Evolutionary conservation across 805 yeast species (phyloP), one percentile per base, ranked within the genome.

Genomic region (Ascoidea asiatica): DNA sequence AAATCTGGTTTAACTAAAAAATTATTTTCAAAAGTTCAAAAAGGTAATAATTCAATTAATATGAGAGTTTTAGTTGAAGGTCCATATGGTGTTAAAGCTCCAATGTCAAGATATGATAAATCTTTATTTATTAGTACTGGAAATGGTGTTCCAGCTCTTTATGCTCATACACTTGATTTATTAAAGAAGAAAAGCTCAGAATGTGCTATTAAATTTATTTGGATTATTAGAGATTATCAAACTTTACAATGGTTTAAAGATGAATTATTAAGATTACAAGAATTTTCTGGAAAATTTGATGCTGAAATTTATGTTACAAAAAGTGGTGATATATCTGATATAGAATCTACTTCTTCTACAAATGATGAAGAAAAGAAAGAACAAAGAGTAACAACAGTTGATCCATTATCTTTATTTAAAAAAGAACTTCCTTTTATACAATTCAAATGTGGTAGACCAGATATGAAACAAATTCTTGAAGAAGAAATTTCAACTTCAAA

Each of bases 181-280:
- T 46, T 53, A 15, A 46, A 52, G 13, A 47, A 51, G 13, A 46
- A 39, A 19, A 21, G 42, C 11, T 37, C 44, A 3, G 51, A 50
- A 41, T 39, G 49, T 39, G 50, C 46, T 22, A 57, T 67, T 22
- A 69, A 72, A 44, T 65, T 83, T 41, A 60, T 72, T 35, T 86
- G 95, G 95, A 67, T 72, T 7, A 65, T 82, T 8, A 65, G 79
- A 45, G 73, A 75, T 37, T 62, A 66, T 46, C 61, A 61, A 37
- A 69, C 79, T 8, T 54, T 83, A 20, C 49, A 53, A 17, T 74
- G 75, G 74, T 75, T 75, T 50, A 41, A 49, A 2, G 59, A 56
- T 3, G 78, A 75, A 52, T 50, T 77, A 37, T 54, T 44, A 4
- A 49, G 52, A 39, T 48, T 72, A 36, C 47, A 51, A 19, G 41